These are phyloP conservation scores for Lasiosphaeriaceae sp. DNA, from an alignment of 495 filamentous ascomycete genomes.

Conservation along the genomic window DNA sequence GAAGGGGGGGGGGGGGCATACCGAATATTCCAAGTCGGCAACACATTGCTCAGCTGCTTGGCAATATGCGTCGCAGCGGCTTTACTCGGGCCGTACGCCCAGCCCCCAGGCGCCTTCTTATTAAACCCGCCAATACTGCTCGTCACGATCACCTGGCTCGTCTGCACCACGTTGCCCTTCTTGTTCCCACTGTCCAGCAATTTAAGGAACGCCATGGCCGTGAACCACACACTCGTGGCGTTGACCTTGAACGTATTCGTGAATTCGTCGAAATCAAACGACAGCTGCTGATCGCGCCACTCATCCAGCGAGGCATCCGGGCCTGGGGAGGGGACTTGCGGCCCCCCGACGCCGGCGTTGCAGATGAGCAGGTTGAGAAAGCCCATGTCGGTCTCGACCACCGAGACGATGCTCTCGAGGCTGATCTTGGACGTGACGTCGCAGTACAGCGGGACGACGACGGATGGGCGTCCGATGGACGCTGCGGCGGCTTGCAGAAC, in stretches of 20 bases:
- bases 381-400: constrained; percentile 50
- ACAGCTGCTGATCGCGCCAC: constrained; percentile 49
- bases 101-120: constrained; percentile 51
- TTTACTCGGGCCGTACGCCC: constrained; percentile 61
- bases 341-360: constrained; percentile 63
- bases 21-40: constrained; percentile 57
- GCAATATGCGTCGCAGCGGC: constrained; percentile 60
- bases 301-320: constrained; percentile 44
- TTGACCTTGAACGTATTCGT: constrained; percentile 58
- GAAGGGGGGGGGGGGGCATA: constrained; percentile 11
- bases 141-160: constrained; percentile 60
- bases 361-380: constrained; percentile 64
- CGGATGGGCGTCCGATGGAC: constrained; percentile 30
- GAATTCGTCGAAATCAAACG: constrained; percentile 54
- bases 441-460: constrained; percentile 55
- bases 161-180: constrained; percentile 45
- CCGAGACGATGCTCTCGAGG: constrained; percentile 48
- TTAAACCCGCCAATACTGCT: constrained; percentile 60
- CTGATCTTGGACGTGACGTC: constrained; percentile 65
- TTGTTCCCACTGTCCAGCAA: constrained; percentile 62
- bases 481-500: constrained; percentile 49
- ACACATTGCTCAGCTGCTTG: constrained; percentile 53
- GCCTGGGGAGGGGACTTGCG: constrained; percentile 30
- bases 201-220: constrained; percentile 58
- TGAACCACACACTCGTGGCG: constrained; percentile 58